Evolutionary conservation across 192 early-diverging fungal species (phyloP).

Genomic region (Dispira parvispora): DNA sequence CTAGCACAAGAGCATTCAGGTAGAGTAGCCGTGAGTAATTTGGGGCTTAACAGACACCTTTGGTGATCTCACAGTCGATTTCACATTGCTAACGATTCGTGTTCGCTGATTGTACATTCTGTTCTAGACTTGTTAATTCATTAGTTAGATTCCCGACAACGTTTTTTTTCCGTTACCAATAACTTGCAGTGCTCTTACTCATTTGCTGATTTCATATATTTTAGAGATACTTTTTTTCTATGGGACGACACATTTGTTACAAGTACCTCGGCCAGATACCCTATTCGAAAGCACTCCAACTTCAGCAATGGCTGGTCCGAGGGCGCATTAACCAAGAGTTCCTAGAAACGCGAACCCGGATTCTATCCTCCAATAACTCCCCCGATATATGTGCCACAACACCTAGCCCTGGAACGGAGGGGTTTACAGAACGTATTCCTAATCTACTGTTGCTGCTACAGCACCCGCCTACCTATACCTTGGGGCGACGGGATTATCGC

Average conservation of each 20-base stretch:
- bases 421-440: conserved; percentile 12
- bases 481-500: conserved; percentile 65
- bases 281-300: conserved; percentile 35
- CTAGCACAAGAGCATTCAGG: no score
- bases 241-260: conserved; percentile 17
- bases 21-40: no score
- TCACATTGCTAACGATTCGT: no score
- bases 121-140: no score
- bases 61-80: no score
- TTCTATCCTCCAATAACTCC: background rate
- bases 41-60: no score
- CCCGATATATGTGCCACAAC: background rate
- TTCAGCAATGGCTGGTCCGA: conserved; percentile 42
- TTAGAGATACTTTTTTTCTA: no score
- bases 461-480: conserved; percentile 85
- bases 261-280: conserved; percentile 28
- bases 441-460: conserved; percentile 54
- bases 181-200: no score
- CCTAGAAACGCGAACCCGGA: background rate
- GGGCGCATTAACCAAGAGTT: conserved; percentile 29
- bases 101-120: no score
- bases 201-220: no score
- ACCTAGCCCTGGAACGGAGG: background rate
- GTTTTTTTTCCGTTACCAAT: no score
- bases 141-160: no score